phyloP scores from a whole-genome alignment of 2,329 filamentous ascomycete genomes.

The Cryphonectria japonica region DNA sequence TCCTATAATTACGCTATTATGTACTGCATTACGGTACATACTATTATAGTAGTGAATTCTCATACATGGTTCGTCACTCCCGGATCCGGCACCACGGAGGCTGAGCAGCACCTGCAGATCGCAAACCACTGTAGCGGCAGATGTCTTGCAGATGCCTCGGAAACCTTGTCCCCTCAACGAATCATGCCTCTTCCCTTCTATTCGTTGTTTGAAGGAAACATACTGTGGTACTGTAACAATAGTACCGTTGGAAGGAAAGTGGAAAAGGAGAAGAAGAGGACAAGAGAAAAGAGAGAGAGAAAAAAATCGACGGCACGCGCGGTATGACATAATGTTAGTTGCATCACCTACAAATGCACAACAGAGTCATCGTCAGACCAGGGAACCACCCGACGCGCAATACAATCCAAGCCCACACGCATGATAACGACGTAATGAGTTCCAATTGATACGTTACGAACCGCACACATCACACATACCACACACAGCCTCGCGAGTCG shows the following conservation, averaged over 20 bases:
- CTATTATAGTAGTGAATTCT: neutral
- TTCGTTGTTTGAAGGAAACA: too few relatives aligned
- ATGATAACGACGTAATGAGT: constrained; percentile 17
- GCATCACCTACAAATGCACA: neutral
- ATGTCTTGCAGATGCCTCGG: neutral
- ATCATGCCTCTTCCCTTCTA: neutral
- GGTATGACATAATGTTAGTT: neutral
- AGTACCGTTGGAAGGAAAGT: too few relatives aligned
- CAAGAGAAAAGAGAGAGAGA: neutral
- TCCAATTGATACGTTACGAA: neutral
- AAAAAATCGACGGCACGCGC: neutral
- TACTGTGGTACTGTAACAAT: too few relatives aligned
- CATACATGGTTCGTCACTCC: neutral
- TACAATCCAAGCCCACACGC: neutral
- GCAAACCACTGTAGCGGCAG: neutral
- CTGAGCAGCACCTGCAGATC: neutral
- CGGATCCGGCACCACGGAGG: neutral
- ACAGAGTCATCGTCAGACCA: neutral
- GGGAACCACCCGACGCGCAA: constrained; percentile 1
- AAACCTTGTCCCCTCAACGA: neutral
- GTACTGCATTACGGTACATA: neutral
- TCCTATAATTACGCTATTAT: neutral
- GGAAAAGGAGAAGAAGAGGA: too few relatives aligned
- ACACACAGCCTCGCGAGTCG: neutral
- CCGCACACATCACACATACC: neutral